phyloP scores from a whole-genome alignment of 345 rosid species.

The Dimocarpus longan region DNA sequence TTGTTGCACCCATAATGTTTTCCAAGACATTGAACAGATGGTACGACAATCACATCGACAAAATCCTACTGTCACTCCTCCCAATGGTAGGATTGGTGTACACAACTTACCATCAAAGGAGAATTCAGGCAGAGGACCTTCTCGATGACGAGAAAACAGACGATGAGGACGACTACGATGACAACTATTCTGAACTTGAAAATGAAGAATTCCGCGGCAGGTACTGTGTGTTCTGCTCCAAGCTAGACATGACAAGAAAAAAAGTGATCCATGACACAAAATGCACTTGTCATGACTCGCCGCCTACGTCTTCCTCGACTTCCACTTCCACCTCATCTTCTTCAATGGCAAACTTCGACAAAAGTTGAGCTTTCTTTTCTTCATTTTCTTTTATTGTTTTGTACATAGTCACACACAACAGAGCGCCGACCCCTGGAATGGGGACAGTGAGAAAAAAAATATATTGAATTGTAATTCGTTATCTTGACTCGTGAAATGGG shows the following conservation, averaged over 20 bases:
- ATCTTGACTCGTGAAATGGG: neutral
- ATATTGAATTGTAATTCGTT: constrained; percentile 6
- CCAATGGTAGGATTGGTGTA: constrained; percentile 49
- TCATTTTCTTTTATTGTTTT: constrained; percentile 21
- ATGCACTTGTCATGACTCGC: constrained; percentile 51
- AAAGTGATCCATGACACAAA: constrained; percentile 46
- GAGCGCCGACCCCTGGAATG: constrained; percentile 12
- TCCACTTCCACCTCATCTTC: constrained; percentile 42
- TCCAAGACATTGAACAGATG: constrained; percentile 35
- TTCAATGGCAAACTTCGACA: constrained; percentile 21
- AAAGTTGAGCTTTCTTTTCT: constrained; percentile 4
- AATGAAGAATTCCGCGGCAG: constrained; percentile 29
- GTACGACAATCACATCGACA: constrained; percentile 39
- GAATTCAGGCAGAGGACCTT: constrained; percentile 33
- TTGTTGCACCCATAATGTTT: constrained; percentile 41
- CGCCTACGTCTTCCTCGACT: constrained; percentile 43
- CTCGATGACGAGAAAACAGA: constrained; percentile 22
- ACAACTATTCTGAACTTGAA: neutral
- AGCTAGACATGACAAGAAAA: constrained; percentile 48
- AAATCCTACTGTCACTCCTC: constrained; percentile 39
- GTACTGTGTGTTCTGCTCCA: constrained; percentile 69
- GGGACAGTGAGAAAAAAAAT: constrained; percentile 11
- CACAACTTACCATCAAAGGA: constrained; percentile 32
- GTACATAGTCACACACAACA: constrained; percentile 28
- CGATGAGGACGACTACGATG: constrained; percentile 8